A percentile compares a stretch with the other conserved stretches of the same genome.
phyloP scores from a whole-genome alignment of 495 filamentous ascomycete species.

The Evernia prunastri region DNA sequence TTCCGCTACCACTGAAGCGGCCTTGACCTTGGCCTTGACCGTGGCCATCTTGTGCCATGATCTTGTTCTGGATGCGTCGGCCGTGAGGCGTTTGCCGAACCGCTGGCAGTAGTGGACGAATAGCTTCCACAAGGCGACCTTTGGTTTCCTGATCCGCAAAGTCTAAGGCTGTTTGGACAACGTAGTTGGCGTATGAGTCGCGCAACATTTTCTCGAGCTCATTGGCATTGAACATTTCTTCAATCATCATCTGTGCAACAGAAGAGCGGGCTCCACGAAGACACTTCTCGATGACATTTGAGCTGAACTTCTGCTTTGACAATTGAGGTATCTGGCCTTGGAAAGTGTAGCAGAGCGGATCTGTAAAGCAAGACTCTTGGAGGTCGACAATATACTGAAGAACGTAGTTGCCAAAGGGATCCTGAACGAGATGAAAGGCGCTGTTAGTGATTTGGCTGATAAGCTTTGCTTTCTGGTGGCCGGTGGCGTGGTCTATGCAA shows the following conservation, averaged over 20 bases:
- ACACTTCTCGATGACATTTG: slow-evolving; percentile 97
- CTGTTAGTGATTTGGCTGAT: slow-evolving; percentile 79
- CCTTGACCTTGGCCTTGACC: slow-evolving; percentile 32
- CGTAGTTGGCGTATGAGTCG: slow-evolving; percentile 93
- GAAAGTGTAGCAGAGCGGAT: slow-evolving; percentile 75
- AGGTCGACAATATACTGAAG: slow-evolving; percentile 97
- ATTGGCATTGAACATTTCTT: slow-evolving; percentile 65
- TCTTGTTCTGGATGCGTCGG: slow-evolving; percentile 83
- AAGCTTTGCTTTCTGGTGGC: slow-evolving; percentile 77
- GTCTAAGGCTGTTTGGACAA: slow-evolving; percentile 92
- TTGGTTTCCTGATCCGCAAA: slow-evolving; percentile 68
- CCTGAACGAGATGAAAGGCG: slow-evolving; percentile 77
- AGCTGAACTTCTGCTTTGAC: slow-evolving; percentile 98
- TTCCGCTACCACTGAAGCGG: slow-evolving; percentile 25
- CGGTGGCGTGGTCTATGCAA: slow-evolving; percentile 94
- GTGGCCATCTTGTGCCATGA: slow-evolving; percentile 43
- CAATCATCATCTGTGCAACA: slow-evolving; percentile 72
- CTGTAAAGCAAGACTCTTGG: slow-evolving; percentile 71
- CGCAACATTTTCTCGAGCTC: slow-evolving; percentile 83
- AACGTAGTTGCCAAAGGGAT: slow-evolving; percentile 97
- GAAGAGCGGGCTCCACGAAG: slow-evolving; percentile 66
- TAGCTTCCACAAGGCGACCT: slow-evolving; percentile 64
- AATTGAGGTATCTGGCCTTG: slow-evolving; percentile 62
- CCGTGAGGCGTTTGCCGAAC: slow-evolving; percentile 89
- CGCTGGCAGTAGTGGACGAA: slow-evolving; percentile 73